Base-by-base conservation (phyloP, 768 basidiomycete genomes). In the Mrakia gelida region DNA sequence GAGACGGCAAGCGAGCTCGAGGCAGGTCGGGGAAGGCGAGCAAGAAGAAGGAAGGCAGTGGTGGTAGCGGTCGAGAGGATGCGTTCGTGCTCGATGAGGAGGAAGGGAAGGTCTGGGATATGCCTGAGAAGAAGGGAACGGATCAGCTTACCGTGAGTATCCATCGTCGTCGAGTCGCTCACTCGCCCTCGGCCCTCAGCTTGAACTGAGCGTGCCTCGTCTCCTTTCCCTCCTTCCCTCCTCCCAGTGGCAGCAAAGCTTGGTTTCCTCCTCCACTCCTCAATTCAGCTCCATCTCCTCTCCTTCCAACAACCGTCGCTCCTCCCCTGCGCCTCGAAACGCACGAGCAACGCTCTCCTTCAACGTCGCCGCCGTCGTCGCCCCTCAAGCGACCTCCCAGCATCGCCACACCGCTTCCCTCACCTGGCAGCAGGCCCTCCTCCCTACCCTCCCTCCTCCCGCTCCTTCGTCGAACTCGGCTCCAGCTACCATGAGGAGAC, bases 51-150 rank as follows among this genome's bases (percentile, higher is more conserved):
- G 52, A 75, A 30, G 49, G 28, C 2, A 75, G 56, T 23, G 74
- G 74, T 38, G 61, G 54, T 0, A 68, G 65, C 30, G 71, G 71
- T 0, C 9, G 56, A 26, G 61, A 63, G n/a, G 74, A 68, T 6
- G 32, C 62, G 8, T 75, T 75, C 45, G 74, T 68, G 18, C 28
- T 62, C 0, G 74, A 75, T 30, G 74, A 75, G 61, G 74, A 75
- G 34, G 74, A 75, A 63, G 74, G 74, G 7, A 75, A 75, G 74
- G 52, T 75, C 28, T 75, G 74, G 74, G 74, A 75, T n/a, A 75
- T 75, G 74, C 74, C 74, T 1, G 74, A 75, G 30, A 75, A 67
- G 74, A 63, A 75, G 56, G 62, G 43, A 18, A 56, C 28, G 9
- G 49, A 72, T 18, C 71, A 72, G 71, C 52, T 72, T 15, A 72